Evolutionary conservation across 768 basidiomycete species (phyloP).

Genomic region (Collybia sordida): DNA sequence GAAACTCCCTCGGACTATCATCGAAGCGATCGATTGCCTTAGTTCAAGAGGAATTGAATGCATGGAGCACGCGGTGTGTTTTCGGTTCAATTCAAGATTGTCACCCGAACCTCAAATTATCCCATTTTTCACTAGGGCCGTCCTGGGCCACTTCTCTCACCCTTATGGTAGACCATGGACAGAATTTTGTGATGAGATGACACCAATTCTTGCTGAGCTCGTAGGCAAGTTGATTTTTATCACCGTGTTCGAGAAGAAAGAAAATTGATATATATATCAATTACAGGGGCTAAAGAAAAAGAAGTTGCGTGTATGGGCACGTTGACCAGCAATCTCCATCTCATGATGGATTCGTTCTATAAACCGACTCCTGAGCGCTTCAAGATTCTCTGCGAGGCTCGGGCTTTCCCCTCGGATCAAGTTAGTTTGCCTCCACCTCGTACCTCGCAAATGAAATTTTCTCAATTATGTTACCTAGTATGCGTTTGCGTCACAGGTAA

Average conservation of each 20-base stretch:
- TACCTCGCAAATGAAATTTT: constrained; percentile 12
- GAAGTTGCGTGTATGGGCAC: constrained; percentile 98
- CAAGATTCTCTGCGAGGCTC: constrained; percentile 94
- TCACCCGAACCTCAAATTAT: constrained; percentile 13
- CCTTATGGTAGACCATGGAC: constrained; percentile 86
- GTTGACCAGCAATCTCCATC: constrained; percentile 92
- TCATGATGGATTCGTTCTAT: constrained; percentile 94
- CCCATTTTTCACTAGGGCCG: constrained; percentile 53
- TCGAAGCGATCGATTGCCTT: constrained; percentile 71
- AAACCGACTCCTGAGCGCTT: constrained; percentile 79
- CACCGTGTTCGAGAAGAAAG: background rate
- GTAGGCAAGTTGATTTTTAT: constrained; percentile 60
- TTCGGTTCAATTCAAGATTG: constrained; percentile 5
- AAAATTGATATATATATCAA: constrained; percentile 20
- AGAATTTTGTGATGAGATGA: constrained; percentile 68
- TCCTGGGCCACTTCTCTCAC: constrained; percentile 88
- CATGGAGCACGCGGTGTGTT: constrained; percentile 75
- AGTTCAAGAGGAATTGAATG: constrained; percentile 78
- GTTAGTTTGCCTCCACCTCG: constrained; percentile 39
- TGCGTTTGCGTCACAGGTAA: constrained; percentile 91
- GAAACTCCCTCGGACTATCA: constrained; percentile 90
- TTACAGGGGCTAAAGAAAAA: constrained; percentile 74
- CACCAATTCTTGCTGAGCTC: constrained; percentile 74
- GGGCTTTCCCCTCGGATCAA: constrained; percentile 96
- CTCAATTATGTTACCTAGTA: constrained; percentile 56